phyloP scores from a whole-genome alignment of 805 yeast genomes.

The Wickerhamomyces alni region DNA sequence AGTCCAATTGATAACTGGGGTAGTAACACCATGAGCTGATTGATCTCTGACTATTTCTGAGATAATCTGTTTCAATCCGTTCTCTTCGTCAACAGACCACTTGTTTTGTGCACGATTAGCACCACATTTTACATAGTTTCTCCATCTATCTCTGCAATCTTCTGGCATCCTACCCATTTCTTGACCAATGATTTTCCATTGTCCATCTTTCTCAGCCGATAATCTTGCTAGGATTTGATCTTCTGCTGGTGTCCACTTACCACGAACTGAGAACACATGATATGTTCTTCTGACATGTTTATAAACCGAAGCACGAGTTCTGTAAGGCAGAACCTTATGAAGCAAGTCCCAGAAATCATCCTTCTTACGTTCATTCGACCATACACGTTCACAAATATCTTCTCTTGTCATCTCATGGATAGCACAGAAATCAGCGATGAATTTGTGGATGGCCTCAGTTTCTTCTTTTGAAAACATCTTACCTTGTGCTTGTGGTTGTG shows the following conservation, averaged over 20 bases:
- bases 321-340: conserved; percentile 71
- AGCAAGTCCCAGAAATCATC: conserved; percentile 88
- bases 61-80: conserved; percentile 48
- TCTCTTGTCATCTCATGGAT: conserved; percentile 56
- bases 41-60: conserved; percentile 38
- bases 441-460: conserved; percentile 62
- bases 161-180: conserved; percentile 92
- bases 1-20: conserved; percentile 78
- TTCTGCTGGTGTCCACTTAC: conserved; percentile 84
- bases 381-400: conserved; percentile 75
- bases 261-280: conserved; percentile 82
- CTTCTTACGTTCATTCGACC: conserved; percentile 80
- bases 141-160: conserved; percentile 94
- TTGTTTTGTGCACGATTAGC: conserved; percentile 64
- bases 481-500: conserved; percentile 16
- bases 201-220: conserved; percentile 65
- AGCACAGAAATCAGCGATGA: conserved; percentile 61
- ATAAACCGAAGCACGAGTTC: conserved; percentile 86
- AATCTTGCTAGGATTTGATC: conserved; percentile 61
- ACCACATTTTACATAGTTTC: conserved; percentile 94
- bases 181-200: conserved; percentile 84
- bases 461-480: conserved; percentile 57
- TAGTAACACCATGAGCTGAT: conserved; percentile 12
- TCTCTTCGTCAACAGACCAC: conserved; percentile 77
- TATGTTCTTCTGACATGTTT: conserved; percentile 89